A percentile compares a stretch with the other conserved stretches of the same genome.
Evolutionary conservation across 2,329 filamentous ascomycete genomes (phyloP).

Genomic region (Apiospora kogelbergensis): DNA sequence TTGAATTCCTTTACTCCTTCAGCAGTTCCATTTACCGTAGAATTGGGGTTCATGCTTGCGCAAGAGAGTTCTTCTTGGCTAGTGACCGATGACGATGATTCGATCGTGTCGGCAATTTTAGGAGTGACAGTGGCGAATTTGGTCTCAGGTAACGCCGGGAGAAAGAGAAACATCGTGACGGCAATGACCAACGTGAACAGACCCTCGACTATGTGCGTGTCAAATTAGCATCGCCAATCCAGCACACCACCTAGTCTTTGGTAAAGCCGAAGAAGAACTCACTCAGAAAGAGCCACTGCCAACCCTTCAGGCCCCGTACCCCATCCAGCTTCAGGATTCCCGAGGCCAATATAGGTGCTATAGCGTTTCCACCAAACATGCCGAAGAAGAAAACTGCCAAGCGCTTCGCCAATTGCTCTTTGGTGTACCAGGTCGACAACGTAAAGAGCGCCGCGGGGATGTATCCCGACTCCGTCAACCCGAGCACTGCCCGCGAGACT

Average conservation of each 20-base stretch:
- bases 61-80: background rate
- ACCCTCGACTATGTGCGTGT: conserved; percentile 39
- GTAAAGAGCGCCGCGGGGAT: conserved; percentile 50
- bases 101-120: background rate
- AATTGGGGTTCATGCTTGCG: background rate
- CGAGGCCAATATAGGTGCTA: conserved; percentile 47
- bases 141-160: conserved; percentile 39
- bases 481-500: conserved; percentile 40
- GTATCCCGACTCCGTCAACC: conserved; percentile 48
- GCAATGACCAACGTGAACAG: conserved; percentile 42
- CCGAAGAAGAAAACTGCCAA: conserved; percentile 52
- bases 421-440: conserved; percentile 48
- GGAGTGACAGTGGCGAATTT: conserved; percentile 22
- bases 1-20: background rate
- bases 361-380: conserved; percentile 50
- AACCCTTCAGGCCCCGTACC: conserved; percentile 38
- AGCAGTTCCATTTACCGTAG: background rate
- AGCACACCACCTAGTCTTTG: background rate
- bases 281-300: conserved; percentile 46
- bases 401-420: conserved; percentile 42
- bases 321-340: conserved; percentile 44
- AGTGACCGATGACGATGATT: background rate
- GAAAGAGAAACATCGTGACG: conserved; percentile 38
- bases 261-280: background rate
- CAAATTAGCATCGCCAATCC: background rate